These are phyloP conservation scores for Candida saitoana DNA, from an alignment of 805 yeast species.

Conservation along the genomic window DNA sequence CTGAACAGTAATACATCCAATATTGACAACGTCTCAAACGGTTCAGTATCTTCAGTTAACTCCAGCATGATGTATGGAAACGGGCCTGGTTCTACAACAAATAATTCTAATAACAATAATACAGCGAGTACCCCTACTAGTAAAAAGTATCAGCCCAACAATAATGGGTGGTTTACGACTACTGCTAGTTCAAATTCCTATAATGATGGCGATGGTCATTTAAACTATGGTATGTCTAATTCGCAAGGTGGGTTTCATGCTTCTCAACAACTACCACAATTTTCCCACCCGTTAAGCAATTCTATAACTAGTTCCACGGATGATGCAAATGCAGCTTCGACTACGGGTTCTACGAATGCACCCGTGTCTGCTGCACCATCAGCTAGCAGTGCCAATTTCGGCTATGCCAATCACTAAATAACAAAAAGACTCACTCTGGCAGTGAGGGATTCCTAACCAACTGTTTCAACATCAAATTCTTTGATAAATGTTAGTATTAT, in stretches of 20 bases:
- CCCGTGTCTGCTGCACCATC: neutral
- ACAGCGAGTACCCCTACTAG: neutral
- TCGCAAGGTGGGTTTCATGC: constrained; percentile 1
- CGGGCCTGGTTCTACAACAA: neutral
- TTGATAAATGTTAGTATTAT: no score
- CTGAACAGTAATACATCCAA: neutral
- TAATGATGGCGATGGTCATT: neutral
- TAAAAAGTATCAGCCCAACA: constrained; percentile 1
- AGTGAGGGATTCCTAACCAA: constrained; percentile 3
- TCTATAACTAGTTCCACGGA: neutral
- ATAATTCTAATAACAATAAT: neutral
- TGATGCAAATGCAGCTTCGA: neutral
- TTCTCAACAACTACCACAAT: neutral
- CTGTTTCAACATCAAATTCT: neutral
- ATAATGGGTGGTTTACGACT: neutral
- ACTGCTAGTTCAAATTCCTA: neutral
- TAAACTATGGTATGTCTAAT: neutral
- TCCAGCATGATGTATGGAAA: neutral
- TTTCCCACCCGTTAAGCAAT: neutral
- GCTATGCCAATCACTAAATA: neutral
- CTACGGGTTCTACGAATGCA: neutral
- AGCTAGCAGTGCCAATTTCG: neutral
- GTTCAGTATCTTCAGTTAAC: constrained; percentile 3
- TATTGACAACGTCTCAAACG: constrained; percentile 1
- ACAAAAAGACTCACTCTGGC: neutral